Base-by-base conservation (phyloP, 768 basidiomycete species). In the Boletus speciosus region DNA sequence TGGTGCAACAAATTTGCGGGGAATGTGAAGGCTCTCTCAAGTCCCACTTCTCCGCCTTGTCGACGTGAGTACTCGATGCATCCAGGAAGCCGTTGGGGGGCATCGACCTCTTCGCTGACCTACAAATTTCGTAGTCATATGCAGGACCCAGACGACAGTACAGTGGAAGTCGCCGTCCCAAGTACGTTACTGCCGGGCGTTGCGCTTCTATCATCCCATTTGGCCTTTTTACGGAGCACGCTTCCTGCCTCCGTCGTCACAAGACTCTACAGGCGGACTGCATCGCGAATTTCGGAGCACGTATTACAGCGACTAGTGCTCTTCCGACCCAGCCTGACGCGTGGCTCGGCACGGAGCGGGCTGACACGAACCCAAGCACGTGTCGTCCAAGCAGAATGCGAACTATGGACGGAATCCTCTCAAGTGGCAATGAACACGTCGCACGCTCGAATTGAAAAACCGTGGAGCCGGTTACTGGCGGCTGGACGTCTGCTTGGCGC, bases 341-440 rank as follows among this genome's bases (percentile, higher is more conserved):
- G 78, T 4, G 63, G 68, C 8, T 45, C 64, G 2, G 49, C 38
- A 29, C 62, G 63, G 7, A 47, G 49, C 7, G 61, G 58, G 41
- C 51, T 71, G 23, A 60, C 66, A 34, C 66, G 57, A 5, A 21
- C 51, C 4, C 86, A 91, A 51, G 90, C 86, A 5, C 78, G 76
- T 54, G 72, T 74, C 21, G 77, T 96, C 21, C 75, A 75, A 21
- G 79, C 80, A 1, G 94, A 98, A 69, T 84, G 82, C 74, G 80
- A 85, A 64, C 77, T 92, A 45, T 93, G 94, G 93, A 78, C 86
- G 6, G 88, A 91, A 71, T 87, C 89, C 7, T 90, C 85, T 54
- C 80, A 82, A 27, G 71, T 74, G 21, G 86, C 83, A 2, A 71
- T 93, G 37, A 66, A 56, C n/a, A 61, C 60, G n/a, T 69, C 69